Evolutionary conservation across 1,284 basidiomycete species (phyloP), one percentile per base, ranked within the genome.

Genomic region (Microbotryomycetes sp.): DNA sequence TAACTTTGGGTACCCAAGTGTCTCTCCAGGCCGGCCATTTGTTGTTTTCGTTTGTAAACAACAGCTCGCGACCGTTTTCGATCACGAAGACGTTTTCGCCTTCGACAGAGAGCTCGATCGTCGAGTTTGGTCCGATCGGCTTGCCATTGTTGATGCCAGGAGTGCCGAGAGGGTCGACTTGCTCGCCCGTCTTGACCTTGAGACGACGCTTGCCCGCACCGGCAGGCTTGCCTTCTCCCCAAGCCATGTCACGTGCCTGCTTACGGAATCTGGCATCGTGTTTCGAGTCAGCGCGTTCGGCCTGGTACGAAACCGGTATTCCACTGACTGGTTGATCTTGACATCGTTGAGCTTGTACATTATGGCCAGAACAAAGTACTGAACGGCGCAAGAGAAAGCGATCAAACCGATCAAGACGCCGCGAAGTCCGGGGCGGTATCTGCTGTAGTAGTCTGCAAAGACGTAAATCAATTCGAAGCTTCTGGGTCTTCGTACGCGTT

Each of bases 371-470:
- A 91, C 81, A 45, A 90, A 66, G 69, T 87, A 87, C 75, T 97
- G 92, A 70, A 94, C 73, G 1, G 79, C 79, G 15, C 86, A 86
- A 0, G 89, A 85, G 45, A 93, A 75, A 50, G 87, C 64, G 5
- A 81, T 78, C 71, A 97, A 78, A 79, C 94, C 94, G 13, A 80
- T 71, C 57, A 88, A 64, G 30, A 92, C 91, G 31, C 82, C 82
- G 62, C 83, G 83, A 66, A 97, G 81, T 47, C 91, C 90, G 23
- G 92, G 92, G 48, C 92, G 83, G 81, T 88, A 97, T 62, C 92
- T 85, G 35, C 88, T 84, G 76, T 96, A 96, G 75, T 93, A 94
- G 75, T 96, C 94, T 51, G 84, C 85, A 26, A 85, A 89, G 16
- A 86, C 65, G 62, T 54, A 13, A 21, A 26, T 7, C 2, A 46